Base-by-base conservation (phyloP, 345 rosid species). In the Clausena lansium region DNA sequence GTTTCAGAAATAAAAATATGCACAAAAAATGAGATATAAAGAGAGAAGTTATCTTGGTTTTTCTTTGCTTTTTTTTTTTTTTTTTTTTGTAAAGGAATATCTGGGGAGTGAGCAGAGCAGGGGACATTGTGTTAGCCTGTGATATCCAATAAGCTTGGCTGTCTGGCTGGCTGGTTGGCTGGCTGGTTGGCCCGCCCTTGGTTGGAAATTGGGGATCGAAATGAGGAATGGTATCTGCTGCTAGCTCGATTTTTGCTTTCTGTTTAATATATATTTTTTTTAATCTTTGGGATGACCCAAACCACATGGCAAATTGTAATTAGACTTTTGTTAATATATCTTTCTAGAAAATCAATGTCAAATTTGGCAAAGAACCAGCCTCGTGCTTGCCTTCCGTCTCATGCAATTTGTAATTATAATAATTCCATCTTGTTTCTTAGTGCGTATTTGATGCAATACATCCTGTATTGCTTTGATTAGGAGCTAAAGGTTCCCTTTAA, bases 221-320 rank as follows among this genome's bases (percentile, higher is more conserved):
- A n/a, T 17, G 71, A 10, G 57, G 47, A 20, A 14, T 17, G 19
- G 63, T 54, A 14, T 19, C 10, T 4, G 41, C 50, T 41, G 55
- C 32, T 71, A 2, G 36, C 10, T 5, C 25, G 52, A 61, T 25
- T 45, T 67, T 68, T 35, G 17, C 15, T 36, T 45, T 69, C 36
- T 60, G 7, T n/a, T n/a, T n/a, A n/a, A n/a, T n/a, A n/a, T n/a
- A n/a, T n/a, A n/a, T n/a, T n/a, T n/a, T 52, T 50, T 52, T 19
- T 17, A 45, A 45, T 45, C 50, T 45, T 17, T 52, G 2, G 20
- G 17, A 13, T 13, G 59, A 45, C 72, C 67, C 52, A 10, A 13
- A 57, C 58, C 41, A 67, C 76, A 67, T 80, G 79, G 57, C 72
- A 80, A 84, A 63, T 52, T 82, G 84, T 81, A 82, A 76, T 80